phyloP scores from a whole-genome alignment of 805 yeast genomes.

The Saitoella complicata region DNA sequence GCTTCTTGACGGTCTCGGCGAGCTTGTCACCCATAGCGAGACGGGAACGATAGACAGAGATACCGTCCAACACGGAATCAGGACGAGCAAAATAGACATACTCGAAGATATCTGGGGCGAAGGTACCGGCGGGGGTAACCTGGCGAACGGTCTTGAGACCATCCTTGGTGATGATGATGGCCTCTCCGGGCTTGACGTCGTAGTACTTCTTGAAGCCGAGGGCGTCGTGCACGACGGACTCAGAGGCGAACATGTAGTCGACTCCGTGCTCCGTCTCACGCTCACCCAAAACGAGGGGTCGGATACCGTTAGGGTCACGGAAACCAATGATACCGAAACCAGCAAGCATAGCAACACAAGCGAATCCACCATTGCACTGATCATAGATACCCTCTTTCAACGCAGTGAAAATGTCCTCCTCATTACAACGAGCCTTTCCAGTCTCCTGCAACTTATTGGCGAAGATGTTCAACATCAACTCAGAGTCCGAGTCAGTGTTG shows the following conservation, averaged over 20 bases:
- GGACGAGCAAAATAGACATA: conserved; percentile 97
- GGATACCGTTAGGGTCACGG: conserved; percentile 92
- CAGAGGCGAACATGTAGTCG: conserved; percentile 92
- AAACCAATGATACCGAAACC: conserved; percentile 86
- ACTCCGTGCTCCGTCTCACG: conserved; percentile 52
- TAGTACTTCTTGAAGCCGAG: conserved; percentile 67
- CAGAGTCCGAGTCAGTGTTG: conserved; percentile 93
- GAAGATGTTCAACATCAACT: conserved; percentile 71
- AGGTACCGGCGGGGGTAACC: conserved; percentile 58
- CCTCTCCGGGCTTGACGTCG: conserved; percentile 90
- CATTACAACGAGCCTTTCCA: conserved; percentile 85
- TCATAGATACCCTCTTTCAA: conserved; percentile 58
- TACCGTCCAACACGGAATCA: conserved; percentile 91
- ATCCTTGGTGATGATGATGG: conserved; percentile 77
- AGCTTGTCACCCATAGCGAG: conserved; percentile 85
- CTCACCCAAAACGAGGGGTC: conserved; percentile 81
- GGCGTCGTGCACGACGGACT: conserved; percentile 85
- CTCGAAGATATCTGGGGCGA: conserved; percentile 92
- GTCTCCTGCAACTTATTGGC: conserved; percentile 83
- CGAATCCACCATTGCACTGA: conserved; percentile 88
- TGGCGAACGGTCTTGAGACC: conserved; percentile 62
- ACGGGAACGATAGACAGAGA: conserved; percentile 83
- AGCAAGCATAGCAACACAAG: conserved; percentile 86
- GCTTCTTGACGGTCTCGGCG: conserved; percentile 47
- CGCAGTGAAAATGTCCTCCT: conserved; percentile 75